Percentiles rank a stretch among this genome's conserved stretches.
phyloP scores from a whole-genome alignment of 176 grass and related monocot genomes.

The Rhipidocladum racemiflorum region DNA sequence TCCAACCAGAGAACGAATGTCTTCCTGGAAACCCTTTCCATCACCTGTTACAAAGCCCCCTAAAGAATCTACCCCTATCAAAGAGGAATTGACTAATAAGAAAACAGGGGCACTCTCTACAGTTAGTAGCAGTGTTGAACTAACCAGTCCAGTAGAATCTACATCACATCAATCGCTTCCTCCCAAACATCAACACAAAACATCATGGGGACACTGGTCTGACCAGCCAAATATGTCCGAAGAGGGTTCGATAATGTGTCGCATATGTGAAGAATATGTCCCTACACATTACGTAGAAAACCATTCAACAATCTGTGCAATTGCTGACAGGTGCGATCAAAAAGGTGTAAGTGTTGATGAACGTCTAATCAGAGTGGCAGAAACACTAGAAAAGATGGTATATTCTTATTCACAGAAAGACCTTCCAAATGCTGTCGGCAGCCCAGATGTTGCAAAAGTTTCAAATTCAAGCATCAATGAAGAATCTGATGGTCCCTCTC shows the following conservation, averaged over 20 bases:
- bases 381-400: slow-evolving; percentile 83
- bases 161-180: slow-evolving; percentile 53
- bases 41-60: slow-evolving; percentile 44
- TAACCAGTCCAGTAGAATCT: slow-evolving; percentile 59
- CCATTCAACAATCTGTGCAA: slow-evolving; percentile 85
- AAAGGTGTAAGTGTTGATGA: slow-evolving; percentile 96
- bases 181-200: slow-evolving; percentile 70
- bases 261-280: slow-evolving; percentile 99
- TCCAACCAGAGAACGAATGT: slow-evolving; percentile 65
- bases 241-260: slow-evolving; percentile 99
- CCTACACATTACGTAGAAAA: slow-evolving; percentile 91
- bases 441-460: slow-evolving; percentile 69
- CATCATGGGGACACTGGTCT: slow-evolving; percentile 89
- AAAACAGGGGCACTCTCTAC: slow-evolving; percentile 42
- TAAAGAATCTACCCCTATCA: slow-evolving; percentile 47
- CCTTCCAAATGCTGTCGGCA: slow-evolving; percentile 44
- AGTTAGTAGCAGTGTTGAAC: slow-evolving; percentile 46
- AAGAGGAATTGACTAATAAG: slow-evolving; percentile 37
- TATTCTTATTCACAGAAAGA: slow-evolving; percentile 84
- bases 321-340: slow-evolving; percentile 91
- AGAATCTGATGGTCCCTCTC: slow-evolving; percentile 84
- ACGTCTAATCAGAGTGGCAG: slow-evolving; percentile 79
- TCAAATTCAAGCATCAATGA: slow-evolving; percentile 79
- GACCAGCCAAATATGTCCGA: slow-evolving; percentile 93
- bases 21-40: slow-evolving; percentile 90